Evolutionary conservation across 306 rosid genomes (phyloP).

Genomic region (Cucumis melo): DNA sequence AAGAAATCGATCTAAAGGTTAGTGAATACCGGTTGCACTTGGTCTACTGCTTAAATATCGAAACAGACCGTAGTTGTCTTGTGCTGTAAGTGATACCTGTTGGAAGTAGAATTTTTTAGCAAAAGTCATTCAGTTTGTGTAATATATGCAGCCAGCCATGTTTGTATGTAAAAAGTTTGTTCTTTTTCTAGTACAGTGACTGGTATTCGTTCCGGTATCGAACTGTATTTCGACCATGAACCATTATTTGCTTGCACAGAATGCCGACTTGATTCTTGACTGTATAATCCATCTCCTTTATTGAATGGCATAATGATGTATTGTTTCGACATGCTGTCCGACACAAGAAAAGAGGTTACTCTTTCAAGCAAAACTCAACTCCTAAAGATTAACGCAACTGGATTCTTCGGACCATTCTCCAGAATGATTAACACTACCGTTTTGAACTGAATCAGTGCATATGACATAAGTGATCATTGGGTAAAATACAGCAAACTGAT

Average conservation of each 20-base stretch:
- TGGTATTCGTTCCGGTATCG: background rate
- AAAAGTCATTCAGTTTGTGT: background rate
- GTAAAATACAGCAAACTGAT: background rate
- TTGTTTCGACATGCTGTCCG: background rate
- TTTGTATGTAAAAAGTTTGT: background rate
- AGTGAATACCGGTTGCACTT: background rate
- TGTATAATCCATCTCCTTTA: background rate
- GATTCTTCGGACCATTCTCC: background rate
- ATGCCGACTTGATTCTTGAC: background rate
- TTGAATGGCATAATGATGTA: background rate
- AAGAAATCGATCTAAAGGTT: background rate
- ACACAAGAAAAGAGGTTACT: background rate
- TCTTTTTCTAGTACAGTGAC: background rate
- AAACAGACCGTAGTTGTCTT: background rate
- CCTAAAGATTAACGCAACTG: background rate
- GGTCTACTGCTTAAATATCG: background rate
- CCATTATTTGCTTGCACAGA: background rate
- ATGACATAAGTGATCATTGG: background rate
- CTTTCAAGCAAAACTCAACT: background rate
- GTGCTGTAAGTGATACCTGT: background rate
- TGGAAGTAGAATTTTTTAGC: background rate
- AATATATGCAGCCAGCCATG: conserved; percentile 1
- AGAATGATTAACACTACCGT: background rate
- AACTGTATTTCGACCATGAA: background rate
- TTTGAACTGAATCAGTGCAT: background rate